Base-by-base conservation (phyloP, 2,329 filamentous ascomycete genomes). In the Pleomassaria siparia region DNA sequence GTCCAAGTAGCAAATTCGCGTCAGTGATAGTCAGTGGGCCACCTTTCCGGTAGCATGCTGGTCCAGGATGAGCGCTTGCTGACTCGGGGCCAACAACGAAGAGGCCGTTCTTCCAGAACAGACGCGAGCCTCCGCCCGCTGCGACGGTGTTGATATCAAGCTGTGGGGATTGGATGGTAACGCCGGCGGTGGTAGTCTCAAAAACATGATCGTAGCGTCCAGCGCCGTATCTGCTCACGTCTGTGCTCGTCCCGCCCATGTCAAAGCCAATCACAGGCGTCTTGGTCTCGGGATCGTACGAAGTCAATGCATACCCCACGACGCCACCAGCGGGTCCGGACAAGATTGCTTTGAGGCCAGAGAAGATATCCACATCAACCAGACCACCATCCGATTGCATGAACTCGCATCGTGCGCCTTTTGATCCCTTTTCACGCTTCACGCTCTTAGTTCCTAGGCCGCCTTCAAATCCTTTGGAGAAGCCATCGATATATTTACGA, bases 61-160 rank as follows among this genome's bases (percentile, higher is more conserved):
- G 91, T 0, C 91, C 91, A 0, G 91, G 91, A 60, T 95, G 89
- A 2, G 91, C 91, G 24, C 89, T 87, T 1, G 91, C 91, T 6
- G 88, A 94, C 64, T 95, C 90, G 0, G 91, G 91, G 0, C 91
- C 91, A 2, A 96, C 91, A 0, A 91, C 87, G 56, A 96, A 96
- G 0, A 96, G 76, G 0, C 91, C 91, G 55, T 96, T 95, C 53
- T 83, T 84, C 80, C 89, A 96, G 71, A 95, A 94, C 3, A 96
- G 77, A 24, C 86, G 79, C 0, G 88, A 92, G 6, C 90, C 90
- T 53, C 91, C 91, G 39, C 91, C 91, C 2, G 91, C 91, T 5
- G 91, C 91, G 1, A 96, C 91, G 0, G 91, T 96, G 70, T 96
- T 96, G 73, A 96, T 96, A 63, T 96, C 91, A 0, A 96, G 80